Base-by-base conservation (phyloP, 2,329 filamentous ascomycete genomes). In the Colletotrichum chlorophyti region DNA sequence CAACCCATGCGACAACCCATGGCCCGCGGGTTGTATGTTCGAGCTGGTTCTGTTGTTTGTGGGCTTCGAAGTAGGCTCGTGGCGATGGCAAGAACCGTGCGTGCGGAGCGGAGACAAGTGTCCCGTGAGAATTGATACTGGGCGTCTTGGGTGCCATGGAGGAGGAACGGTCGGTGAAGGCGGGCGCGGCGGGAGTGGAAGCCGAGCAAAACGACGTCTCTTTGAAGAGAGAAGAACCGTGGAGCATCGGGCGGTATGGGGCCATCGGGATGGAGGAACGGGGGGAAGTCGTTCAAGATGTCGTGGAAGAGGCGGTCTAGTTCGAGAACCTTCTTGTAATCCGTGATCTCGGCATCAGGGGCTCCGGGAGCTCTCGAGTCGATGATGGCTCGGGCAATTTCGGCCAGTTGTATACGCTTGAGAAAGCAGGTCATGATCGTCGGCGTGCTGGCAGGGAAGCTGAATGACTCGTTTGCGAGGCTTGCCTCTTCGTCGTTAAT, bases 381-480 rank as follows among this genome's bases (percentile, higher is more conserved):
- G 10, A 70, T 65, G 10, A 75, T 69, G 5, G 64, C 61, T 8
- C 73, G 75, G 50, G 68, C 68, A 17, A 76, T 61, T 34, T 78
- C 74, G 7, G 72, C 69, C 1, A 79, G 65, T 5, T 69, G 71
- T 47, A 73, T 66, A 14, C 75, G 71, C 37, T 75, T 70, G 10
- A 78, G 62, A 24, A 75, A 71, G 46, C 72, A 75, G 2, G 74
- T 74, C 50, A 75, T 67, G 17, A 65, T 66, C 0, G 76, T 78
- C 1, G 69, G 61, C n/a, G 71, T 63, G 10, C 66, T 64, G 1
- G 66, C 48, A 0, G 75, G 71, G 14, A 68, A 67, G 2, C 66
- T 67, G 6, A 74, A 26, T 3, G 66, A 58, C 7, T 72, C 67
- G 12, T 65, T 54, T 2, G 65, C 65, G 4, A 70, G 65, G 7